Evolutionary conservation across 1,284 basidiomycete species (phyloP).

Genomic region (Ceratorhiza oryzae-sativae): DNA sequence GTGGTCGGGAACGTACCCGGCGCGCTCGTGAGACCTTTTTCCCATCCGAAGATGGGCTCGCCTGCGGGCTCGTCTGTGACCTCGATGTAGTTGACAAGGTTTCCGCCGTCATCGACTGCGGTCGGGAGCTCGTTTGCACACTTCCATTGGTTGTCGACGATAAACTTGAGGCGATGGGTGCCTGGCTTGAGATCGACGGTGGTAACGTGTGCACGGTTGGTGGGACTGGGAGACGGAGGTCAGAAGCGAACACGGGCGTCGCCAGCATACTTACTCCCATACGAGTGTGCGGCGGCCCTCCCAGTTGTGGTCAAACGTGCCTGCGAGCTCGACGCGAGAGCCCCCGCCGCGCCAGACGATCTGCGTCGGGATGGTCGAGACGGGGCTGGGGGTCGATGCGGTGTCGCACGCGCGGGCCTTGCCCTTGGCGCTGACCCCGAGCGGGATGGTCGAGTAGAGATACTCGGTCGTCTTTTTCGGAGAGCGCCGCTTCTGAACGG

Average conservation of each 20-base stretch:
- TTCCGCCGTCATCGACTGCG: conserved; percentile 92
- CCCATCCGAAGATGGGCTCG: conserved; percentile 41
- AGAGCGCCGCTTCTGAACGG: conserved; percentile 18
- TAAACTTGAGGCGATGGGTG: conserved; percentile 94
- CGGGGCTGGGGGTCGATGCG: conserved; percentile 40
- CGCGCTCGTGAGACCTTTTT: conserved; percentile 42
- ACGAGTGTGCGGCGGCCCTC: conserved; percentile 42
- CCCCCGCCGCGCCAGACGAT: conserved; percentile 71
- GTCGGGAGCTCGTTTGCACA: conserved; percentile 79
- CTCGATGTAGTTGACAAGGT: conserved; percentile 91
- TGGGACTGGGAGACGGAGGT: conserved; percentile 18
- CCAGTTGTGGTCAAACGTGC: conserved; percentile 44
- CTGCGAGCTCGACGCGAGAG: conserved; percentile 62
- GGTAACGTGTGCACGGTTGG: conserved; percentile 40
- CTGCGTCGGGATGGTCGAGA: conserved; percentile 57
- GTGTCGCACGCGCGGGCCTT: conserved; percentile 49
- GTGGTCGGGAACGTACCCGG: conserved; percentile 44
- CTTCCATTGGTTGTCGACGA: conserved; percentile 92
- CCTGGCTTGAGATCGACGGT: conserved; percentile 76
- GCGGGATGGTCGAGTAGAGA: conserved; percentile 68
- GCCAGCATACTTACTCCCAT: conserved; percentile 41
- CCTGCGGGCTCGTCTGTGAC: conserved; percentile 36
- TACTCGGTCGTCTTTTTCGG: conserved; percentile 56
- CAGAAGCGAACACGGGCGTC: neutral
- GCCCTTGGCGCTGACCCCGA: conserved; percentile 51